A percentile compares a stretch with the other conserved stretches of the same genome.
phyloP scores from a whole-genome alignment of 495 filamentous ascomycete species.

The Aspergillus homomorphus region DNA sequence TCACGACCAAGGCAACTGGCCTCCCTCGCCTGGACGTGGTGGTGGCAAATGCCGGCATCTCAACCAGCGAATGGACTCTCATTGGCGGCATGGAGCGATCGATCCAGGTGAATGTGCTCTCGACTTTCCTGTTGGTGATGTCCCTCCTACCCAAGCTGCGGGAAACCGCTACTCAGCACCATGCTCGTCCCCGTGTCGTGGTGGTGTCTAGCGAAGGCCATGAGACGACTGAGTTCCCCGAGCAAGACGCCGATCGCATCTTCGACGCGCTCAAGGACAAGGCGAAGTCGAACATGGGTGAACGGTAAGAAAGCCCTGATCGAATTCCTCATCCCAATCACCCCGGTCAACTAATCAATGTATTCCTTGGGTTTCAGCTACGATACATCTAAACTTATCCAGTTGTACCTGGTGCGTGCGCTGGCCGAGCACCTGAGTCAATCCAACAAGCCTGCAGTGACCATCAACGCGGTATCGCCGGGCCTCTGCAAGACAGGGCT shows the following conservation, averaged over 20 bases:
- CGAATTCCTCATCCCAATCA: no score
- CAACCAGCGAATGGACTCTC: constrained; percentile 19
- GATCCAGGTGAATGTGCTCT: constrained; percentile 55
- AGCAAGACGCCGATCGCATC: constrained; percentile 30
- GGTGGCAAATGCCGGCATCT: constrained; percentile 46
- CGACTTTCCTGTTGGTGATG: constrained; percentile 43
- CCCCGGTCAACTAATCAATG: no score
- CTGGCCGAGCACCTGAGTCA: constrained; percentile 30
- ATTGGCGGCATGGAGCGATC: constrained; percentile 44
- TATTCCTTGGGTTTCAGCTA: no score
- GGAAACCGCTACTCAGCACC: constrained; percentile 25
- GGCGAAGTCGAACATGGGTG: constrained; percentile 22
- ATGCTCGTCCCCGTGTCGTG: constrained; percentile 26
- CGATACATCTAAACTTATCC: constrained; percentile 49
- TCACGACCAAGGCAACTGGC: constrained; percentile 25
- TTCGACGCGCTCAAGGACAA: constrained; percentile 33
- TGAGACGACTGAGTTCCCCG: constrained; percentile 28
- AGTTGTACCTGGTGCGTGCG: constrained; percentile 45
- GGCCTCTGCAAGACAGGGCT: no score
- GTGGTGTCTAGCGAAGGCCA: constrained; percentile 44
- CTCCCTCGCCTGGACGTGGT: constrained; percentile 40
- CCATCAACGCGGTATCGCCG: no score
- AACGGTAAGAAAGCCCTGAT: constrained; percentile 40
- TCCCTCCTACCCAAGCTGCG: constrained; percentile 44
- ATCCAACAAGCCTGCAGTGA: no score